Evolutionary conservation across 192 early-diverging fungal species (phyloP), one percentile per base, ranked within the genome.

Genomic region (Gorgonomyces haynaldii): DNA sequence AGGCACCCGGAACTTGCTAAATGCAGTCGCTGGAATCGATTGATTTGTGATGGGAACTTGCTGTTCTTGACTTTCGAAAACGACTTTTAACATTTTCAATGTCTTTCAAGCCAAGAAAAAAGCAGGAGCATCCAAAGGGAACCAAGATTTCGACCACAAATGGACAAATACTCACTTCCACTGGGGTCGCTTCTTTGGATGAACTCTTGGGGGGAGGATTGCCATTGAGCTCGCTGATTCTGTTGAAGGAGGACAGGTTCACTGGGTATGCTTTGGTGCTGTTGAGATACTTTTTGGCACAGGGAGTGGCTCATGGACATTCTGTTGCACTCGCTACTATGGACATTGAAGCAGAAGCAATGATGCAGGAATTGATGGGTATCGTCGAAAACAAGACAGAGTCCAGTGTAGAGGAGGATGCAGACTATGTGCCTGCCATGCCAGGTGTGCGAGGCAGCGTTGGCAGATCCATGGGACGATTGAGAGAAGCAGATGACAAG

Each of bases 111-210:
- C n/a, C n/a, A n/a, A n/a, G n/a, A n/a, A n/a, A n/a, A n/a, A n/a
- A n/a, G n/a, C n/a, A n/a, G n/a, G n/a, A n/a, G n/a, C n/a, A n/a
- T n/a, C 83, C 84, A 19, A 58, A 68, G 0, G 83, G 84, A 31
- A 85, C 85, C 31, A 72, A 78, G 10, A 60, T 84, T 2, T 88
- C 85, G 25, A 71, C 83, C 0, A 81, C 85, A 53, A 91, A 79
- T 49, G 82, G 80, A 10, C 78, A 82, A 51, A 64, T 81, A 4
- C 64, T 89, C 3, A 76, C 84, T 0, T 91, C 89, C 0, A 87
- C 83, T 0, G 91, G 91, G 2, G 78, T 86, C 0, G 82, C 84
- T 2, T 82, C 86, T 0, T 58, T 95, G 12, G 91, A 95, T 64
- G 84, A 86, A 20, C 30, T 62, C 9, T 42, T 74, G 4, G 91